A percentile compares a stretch with the other conserved stretches of the same genome.
Evolutionary conservation across 2,329 filamentous ascomycete genomes (phyloP).

Genomic region (Diaporthe caulivora): DNA sequence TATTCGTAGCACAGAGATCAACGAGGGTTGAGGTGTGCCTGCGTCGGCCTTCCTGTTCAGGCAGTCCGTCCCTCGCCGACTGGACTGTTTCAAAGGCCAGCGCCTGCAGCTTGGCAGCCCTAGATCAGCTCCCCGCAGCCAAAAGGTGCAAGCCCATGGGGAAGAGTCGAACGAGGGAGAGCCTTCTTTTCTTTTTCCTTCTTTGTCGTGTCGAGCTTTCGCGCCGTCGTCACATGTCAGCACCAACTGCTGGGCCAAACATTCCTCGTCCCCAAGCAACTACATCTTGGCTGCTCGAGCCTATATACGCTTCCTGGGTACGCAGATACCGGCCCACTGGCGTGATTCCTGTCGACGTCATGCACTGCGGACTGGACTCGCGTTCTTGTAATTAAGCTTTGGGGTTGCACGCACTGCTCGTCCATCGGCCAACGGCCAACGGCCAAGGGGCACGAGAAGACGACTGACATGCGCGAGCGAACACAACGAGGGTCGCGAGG

Average conservation of each 20-base stretch:
- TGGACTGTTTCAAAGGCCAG: constrained; percentile 32
- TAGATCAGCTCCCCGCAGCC: constrained; percentile 36
- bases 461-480: constrained; percentile 33
- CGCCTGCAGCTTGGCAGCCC: constrained; percentile 33
- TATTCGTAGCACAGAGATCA: constrained; percentile 9
- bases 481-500: background rate
- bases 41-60: constrained; percentile 26
- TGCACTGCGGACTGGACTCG: constrained; percentile 2
- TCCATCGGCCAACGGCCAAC: constrained; percentile 22
- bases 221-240: constrained; percentile 27
- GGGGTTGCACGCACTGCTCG: constrained; percentile 4
- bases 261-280: constrained; percentile 1
- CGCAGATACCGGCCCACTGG: constrained; percentile 16
- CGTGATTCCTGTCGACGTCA: constrained; percentile 21
- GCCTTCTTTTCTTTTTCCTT: constrained; percentile 1
- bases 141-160: constrained; percentile 35
- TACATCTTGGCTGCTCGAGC: constrained; percentile 8
- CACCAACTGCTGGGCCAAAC: background rate
- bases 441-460: background rate
- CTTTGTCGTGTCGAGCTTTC: constrained; percentile 10
- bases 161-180: constrained; percentile 8
- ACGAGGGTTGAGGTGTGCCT: background rate
- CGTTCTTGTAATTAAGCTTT: constrained; percentile 15
- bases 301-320: background rate
- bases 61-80: constrained; percentile 13